Base-by-base conservation (phyloP, 1,284 basidiomycete species). In the Microbotryum lychnidis-dioicae region DNA sequence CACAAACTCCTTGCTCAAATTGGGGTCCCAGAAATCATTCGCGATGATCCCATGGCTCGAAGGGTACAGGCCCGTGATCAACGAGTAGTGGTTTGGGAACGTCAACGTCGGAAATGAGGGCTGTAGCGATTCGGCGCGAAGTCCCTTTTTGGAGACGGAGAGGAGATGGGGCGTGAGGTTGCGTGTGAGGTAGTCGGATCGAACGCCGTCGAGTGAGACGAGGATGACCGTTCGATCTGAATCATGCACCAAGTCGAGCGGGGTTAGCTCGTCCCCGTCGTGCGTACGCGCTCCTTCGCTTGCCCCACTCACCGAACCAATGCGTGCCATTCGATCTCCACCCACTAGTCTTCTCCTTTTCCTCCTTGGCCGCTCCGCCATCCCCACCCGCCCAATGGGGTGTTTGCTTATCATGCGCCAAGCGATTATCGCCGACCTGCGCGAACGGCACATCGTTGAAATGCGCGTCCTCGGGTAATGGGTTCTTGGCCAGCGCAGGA, bases 1-100 rank as follows among this genome's bases (percentile, higher is more conserved):
- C 63, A 83, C 79, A 71, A 91, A 91, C 66, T 84, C 83, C 20
- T 77, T 76, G 31, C 80, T 69, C 0, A 79, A 78, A 6, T 73
- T 73, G 0, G 87, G 89, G 72, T 91, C 89, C 82, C 83, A 91
- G 72, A 96, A 96, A 70, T 89, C 87, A 72, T 96, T 96, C 16
- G 84, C 91, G 14, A 96, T 82, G 57, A 96, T 92, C 6, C 91
- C 92, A 73, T 91, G 88, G 23, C 85, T 86, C 73, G 91, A 88
- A 0, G 87, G 87, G 72, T 91, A 84, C 1, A 93, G 79, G 3
- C 90, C 90, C 21, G 90, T 93, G 84, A 75, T 59, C n/a, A 75
- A 58, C 0, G 70, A 60, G 71, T 71, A 75, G 63, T 75, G 73
- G 56, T 76, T 76, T 0, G 74, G 92, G 71, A 96, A 96, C 0